Evolutionary conservation across 441 rosid species (phyloP), one percentile per base, ranked within the genome.

Genomic region (Monsonia emarginata): DNA sequence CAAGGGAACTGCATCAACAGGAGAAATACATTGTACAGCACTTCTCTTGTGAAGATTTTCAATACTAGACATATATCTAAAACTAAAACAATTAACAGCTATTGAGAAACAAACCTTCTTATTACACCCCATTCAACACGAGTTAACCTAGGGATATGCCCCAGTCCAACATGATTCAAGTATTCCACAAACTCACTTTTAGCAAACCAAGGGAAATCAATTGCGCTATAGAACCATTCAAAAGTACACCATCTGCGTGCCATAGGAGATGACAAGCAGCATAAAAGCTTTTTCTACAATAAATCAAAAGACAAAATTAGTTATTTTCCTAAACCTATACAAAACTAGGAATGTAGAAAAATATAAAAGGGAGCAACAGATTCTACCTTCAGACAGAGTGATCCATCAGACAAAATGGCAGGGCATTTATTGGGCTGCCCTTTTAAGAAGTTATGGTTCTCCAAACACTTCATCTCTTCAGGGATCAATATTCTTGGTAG

Each of bases 41-140:
- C 48, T 24, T 8, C 14, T 27, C 54, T 64, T 52, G 54, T 58
- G 52, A 65, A 28, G 9, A 25, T 68, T 68, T 61, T 68, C 61
- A 66, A 72, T 11, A 36, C 60, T 7, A 38, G 24, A 24, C 31
- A 44, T 25, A 66, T 27, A 4, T 42, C 40, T 28, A 56, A 5
- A 19, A 31, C 26, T 7, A 16, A 64, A 10, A 59, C 10, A 65
- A 13, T 65, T 25, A 25, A 36, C 0, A 61, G 58, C 62, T 62
- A 46, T 26, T 54, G n/a, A 36, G 59, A 65, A 66, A 38, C 16
- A 22, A 65, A 88, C 99, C 97, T 89, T 79, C 91, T 85, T 81
- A 96, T 89, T 76, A 96, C 95, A 73, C 97, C 92, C 99, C 98
- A 90, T 79, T 93, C 99, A 64, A 89, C 86, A 69, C 88, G 98